Percentiles rank a stretch among this genome's conserved stretches.
These are phyloP conservation scores for Cystobasidium tubakii DNA, from an alignment of 768 basidiomycete species.

Conservation along the genomic window DNA sequence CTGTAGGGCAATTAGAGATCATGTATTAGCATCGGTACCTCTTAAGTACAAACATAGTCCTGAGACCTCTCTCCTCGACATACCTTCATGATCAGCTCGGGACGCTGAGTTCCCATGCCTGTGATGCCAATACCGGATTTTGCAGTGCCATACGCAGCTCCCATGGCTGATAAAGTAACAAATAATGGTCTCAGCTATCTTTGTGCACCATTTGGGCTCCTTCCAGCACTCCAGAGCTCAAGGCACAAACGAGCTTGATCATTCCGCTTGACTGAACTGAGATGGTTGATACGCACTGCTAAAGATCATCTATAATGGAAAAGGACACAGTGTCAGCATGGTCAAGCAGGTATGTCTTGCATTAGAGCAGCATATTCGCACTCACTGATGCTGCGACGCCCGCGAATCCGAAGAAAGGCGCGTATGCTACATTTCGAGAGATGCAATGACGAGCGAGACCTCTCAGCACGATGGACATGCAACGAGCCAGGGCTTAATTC, in stretches of 20 bases:
- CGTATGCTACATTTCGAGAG: constrained; percentile 60
- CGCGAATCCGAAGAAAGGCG: constrained; percentile 96
- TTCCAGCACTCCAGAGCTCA: background rate
- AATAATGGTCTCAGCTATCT: background rate
- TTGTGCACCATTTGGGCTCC: background rate
- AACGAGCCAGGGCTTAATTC: too few relatives aligned
- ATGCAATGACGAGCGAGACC: background rate
- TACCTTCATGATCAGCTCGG: constrained; percentile 98
- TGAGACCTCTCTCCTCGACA: constrained; percentile 43
- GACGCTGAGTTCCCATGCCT: constrained; percentile 84
- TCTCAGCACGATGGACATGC: too few relatives aligned
- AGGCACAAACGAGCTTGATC: background rate
- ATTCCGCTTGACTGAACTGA: background rate
- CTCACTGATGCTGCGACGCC: constrained; percentile 89
- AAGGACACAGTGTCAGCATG: background rate
- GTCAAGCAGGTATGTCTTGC: constrained; percentile 3
- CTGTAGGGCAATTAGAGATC: constrained; percentile 55
- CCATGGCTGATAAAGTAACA: constrained; percentile 60
- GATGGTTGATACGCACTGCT: constrained; percentile 64
- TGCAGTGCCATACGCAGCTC: constrained; percentile 91
- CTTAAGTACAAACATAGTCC: too few relatives aligned
- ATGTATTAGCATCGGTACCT: too few relatives aligned
- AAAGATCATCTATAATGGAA: constrained; percentile 74
- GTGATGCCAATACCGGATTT: constrained; percentile 97
- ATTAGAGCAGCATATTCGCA: constrained; percentile 27